Base-by-base conservation (phyloP, 2,329 filamentous ascomycete species). In the Neofusicoccum laricinum region DNA sequence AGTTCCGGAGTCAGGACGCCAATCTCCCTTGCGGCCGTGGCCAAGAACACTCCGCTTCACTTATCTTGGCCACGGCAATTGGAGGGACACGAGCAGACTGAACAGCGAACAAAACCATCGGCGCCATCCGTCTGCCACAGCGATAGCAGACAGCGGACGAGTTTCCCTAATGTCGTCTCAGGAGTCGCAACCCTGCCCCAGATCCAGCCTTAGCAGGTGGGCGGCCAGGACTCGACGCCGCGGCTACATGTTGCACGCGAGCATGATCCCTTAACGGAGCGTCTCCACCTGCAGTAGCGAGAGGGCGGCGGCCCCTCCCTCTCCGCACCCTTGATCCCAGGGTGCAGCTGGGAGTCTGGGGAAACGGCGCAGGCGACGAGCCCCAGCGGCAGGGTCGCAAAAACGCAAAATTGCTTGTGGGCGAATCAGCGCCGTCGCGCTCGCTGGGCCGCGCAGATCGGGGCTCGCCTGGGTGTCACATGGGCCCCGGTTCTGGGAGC, bases 81-180 rank as follows among this genome's bases (percentile, higher is more conserved):
- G 53, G n/a, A 45, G 34, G 46, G 30, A 59, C 41, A 36, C 25
- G 40, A 32, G 30, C 55, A n/a, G 4, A 21, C n/a, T 46, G 19
- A 19, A 46, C n/a, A 46, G 55, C 40, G 25, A 46, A 15, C 30
- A 14, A 10, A 7, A 14, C 34, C 40, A 30, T 59, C 55, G 55
- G 55, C 55, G 55, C 55, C 30, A 59, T 59, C 55, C 55, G 55
- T 10, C 10, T 43, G 25, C 38, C 12, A 12, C 21, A 34, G 41
- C 41, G 55, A 59, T 59, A 59, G 41, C 55, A 59, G 41, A 5
- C n/a, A 46, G 30, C 55, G 40, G 55, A 21, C 36, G 55, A 46
- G 21, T 46, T 36, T 46, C 5, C 41, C 6, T 30, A 21, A 19
- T 48, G 10, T n/a, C 25, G 41, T n/a, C 55, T 14, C 55, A 46